Evolutionary conservation across 148 eudicot species (phyloP).

Genomic region (Nyssa sinensis): DNA sequence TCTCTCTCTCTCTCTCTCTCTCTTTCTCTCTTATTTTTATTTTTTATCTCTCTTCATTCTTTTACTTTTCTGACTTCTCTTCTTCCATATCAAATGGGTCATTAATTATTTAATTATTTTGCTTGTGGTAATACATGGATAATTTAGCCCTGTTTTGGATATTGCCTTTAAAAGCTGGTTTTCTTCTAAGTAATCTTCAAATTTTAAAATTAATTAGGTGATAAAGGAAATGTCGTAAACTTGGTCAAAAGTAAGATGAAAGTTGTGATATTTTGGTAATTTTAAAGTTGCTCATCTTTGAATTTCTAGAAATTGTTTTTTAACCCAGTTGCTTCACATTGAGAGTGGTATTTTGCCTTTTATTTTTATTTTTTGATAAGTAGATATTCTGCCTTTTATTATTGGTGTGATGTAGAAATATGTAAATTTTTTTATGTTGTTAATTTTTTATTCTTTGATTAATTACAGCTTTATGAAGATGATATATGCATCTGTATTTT

Average conservation of each 20-base stretch:
- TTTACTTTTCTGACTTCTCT: too few relatives aligned
- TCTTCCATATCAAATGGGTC: too few relatives aligned
- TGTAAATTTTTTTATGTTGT: not conserved
- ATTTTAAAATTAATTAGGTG: not conserved
- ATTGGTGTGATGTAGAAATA: not conserved
- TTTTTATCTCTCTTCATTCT: too few relatives aligned
- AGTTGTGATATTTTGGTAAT: not conserved
- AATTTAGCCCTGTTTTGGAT: not conserved
- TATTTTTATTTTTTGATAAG: too few relatives aligned
- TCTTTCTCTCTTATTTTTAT: too few relatives aligned
- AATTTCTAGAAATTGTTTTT: not conserved
- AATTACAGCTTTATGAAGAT: slow-evolving; percentile 83
- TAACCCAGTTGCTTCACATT: not conserved
- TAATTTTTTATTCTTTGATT: slow-evolving; percentile 1
- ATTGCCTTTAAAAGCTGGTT: not conserved
- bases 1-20: too few relatives aligned
- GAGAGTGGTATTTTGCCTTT: too few relatives aligned
- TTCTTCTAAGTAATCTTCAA: not conserved
- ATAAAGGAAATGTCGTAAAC: not conserved
- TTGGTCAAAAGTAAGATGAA: not conserved
- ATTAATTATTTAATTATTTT: too few relatives aligned
- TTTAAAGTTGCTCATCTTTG: not conserved
- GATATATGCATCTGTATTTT: slow-evolving; percentile 86
- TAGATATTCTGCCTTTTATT: not conserved
- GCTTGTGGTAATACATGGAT: not conserved